These are phyloP conservation scores for Amanita rimosa DNA, from an alignment of 768 basidiomycete genomes.

Conservation along the genomic window DNA sequence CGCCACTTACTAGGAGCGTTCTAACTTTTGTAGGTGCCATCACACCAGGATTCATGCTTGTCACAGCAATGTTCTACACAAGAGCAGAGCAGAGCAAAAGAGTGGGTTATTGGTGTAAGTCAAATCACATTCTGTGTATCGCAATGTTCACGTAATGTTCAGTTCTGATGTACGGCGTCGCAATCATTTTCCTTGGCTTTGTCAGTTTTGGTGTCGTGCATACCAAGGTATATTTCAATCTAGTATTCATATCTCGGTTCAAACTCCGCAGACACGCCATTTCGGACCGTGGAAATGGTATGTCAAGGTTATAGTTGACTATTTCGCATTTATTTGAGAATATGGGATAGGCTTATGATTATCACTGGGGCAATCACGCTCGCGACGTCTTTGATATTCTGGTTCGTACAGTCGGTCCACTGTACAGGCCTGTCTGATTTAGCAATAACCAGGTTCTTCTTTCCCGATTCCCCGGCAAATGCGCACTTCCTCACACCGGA, in stretches of 20 bases:
- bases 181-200: conserved; percentile 64
- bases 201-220: conserved; percentile 59
- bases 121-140: conserved; percentile 5
- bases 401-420: conserved; percentile 23
- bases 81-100: conserved; percentile 62
- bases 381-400: conserved; percentile 48
- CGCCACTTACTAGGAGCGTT: neutral
- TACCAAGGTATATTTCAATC: conserved; percentile 26
- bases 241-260: conserved; percentile 1
- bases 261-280: conserved; percentile 22
- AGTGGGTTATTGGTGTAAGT: conserved; percentile 72
- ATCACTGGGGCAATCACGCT: conserved; percentile 61
- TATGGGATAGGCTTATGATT: conserved; percentile 52
- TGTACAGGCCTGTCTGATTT: neutral
- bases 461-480: conserved; percentile 71
- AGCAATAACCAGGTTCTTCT: conserved; percentile 44
- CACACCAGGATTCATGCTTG: conserved; percentile 74
- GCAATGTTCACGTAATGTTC: neutral
- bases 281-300: conserved; percentile 76
- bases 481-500: conserved; percentile 62
- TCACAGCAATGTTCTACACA: conserved; percentile 79
- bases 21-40: conserved; percentile 38
- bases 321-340: neutral
- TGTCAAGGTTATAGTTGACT: conserved; percentile 8
- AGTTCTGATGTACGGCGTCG: conserved; percentile 74